A percentile compares a stretch with the other conserved stretches of the same genome.
phyloP scores from a whole-genome alignment of 192 early-diverging fungal species.

The Coemansia sp. region DNA sequence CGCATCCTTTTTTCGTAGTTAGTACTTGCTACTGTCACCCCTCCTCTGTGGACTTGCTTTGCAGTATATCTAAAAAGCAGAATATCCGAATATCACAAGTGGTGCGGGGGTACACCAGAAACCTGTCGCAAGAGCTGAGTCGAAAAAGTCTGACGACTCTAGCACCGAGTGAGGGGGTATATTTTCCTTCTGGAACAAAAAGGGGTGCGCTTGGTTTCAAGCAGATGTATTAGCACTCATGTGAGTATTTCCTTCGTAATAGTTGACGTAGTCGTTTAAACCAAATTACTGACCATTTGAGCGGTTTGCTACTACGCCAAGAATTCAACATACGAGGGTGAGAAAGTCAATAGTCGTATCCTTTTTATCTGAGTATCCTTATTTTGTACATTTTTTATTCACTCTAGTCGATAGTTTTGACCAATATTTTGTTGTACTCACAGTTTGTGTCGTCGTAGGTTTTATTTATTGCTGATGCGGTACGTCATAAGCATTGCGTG shows the following conservation, averaged over 20 bases:
- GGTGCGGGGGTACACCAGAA: not conserved
- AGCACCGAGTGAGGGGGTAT: not conserved
- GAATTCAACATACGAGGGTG: not conserved
- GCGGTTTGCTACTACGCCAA: not conserved
- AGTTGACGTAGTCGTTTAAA: not conserved
- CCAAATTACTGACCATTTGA: not conserved
- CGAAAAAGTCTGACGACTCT: not conserved
- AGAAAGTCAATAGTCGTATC: not conserved
- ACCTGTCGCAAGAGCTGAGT: slow-evolving; percentile 7
- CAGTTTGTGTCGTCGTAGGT: not conserved
- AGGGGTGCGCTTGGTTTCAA: not conserved
- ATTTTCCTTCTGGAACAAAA: not conserved
- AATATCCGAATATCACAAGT: not conserved
- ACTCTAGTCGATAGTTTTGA: not conserved
- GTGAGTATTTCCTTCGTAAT: not conserved
- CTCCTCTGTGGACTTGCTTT: not conserved
- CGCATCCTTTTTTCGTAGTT: slow-evolving; percentile 2
- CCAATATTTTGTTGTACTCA: not conserved
- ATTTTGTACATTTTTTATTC: not conserved
- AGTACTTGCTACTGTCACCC: not conserved
- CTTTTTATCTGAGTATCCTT: not conserved
- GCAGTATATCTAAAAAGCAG: not conserved
- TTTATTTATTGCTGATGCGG: not conserved
- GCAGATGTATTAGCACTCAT: not conserved
- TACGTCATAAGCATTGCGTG: slow-evolving; percentile 1